Percentiles rank a stretch among this genome's conserved stretches.
phyloP scores from a whole-genome alignment of 768 basidiomycete genomes.

The Lentinula sp. region DNA sequence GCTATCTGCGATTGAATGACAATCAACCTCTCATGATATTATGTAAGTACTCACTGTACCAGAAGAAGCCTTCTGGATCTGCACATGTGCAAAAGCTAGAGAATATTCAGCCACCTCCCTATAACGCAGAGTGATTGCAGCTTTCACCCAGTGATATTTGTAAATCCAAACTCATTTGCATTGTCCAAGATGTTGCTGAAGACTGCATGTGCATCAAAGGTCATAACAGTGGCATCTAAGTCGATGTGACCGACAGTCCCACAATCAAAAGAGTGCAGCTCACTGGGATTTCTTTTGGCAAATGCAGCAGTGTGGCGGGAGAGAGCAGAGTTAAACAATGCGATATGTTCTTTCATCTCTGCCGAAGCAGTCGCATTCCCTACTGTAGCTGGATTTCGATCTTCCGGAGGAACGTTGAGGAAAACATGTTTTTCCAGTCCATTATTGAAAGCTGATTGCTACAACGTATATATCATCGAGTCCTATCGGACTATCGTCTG shows the following conservation, averaged over 20 bases:
- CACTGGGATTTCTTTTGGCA: constrained; percentile 27
- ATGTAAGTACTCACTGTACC: constrained; percentile 38
- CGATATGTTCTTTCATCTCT: constrained; percentile 30
- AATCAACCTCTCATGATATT: no score
- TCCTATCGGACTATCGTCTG: not conserved
- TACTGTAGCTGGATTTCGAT: constrained; percentile 35
- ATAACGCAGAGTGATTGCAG: not conserved
- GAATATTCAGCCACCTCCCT: not conserved
- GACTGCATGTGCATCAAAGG: constrained; percentile 46
- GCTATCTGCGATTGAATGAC: constrained; percentile 24
- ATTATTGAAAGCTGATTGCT: constrained; percentile 33
- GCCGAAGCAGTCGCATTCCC: constrained; percentile 28
- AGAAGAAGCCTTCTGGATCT: constrained; percentile 39
- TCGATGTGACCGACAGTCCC: not conserved
- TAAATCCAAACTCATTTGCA: constrained; percentile 35
- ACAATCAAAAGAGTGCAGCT: not conserved
- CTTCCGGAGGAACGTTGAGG: constrained; percentile 51
- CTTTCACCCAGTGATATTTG: constrained; percentile 37
- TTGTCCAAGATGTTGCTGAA: constrained; percentile 40
- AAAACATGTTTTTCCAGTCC: constrained; percentile 44
- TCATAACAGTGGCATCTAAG: constrained; percentile 31
- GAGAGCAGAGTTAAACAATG: constrained; percentile 36
- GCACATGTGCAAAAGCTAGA: constrained; percentile 44
- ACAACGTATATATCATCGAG: not conserved
- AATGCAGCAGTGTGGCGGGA: constrained; percentile 27